A percentile compares a stretch with the other conserved stretches of the same genome.
These are phyloP conservation scores for Hermanozyma aechmeae DNA, from an alignment of 805 yeast genomes.

Conservation along the genomic window DNA sequence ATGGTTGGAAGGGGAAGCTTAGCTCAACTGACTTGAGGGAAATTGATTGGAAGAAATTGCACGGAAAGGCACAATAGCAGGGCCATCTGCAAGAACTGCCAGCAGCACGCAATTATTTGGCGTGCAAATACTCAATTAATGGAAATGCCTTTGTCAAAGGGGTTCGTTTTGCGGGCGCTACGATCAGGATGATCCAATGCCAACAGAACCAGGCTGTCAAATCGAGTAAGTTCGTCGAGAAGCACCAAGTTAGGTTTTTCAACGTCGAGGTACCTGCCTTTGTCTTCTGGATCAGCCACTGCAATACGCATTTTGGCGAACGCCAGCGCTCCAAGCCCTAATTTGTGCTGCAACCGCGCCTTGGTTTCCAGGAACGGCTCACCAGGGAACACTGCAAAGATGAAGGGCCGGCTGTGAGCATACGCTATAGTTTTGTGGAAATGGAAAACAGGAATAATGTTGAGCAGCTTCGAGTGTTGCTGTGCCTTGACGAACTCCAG, in stretches of 20 bases:
- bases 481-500: constrained; percentile 9
- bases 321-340: constrained; percentile 75
- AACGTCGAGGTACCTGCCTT: constrained; percentile 35
- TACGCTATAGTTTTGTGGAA: constrained; percentile 59
- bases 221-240: constrained; percentile 39
- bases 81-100: no score
- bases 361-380: constrained; percentile 60
- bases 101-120: no score
- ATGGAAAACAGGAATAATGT: constrained; percentile 61
- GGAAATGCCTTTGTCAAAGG: constrained; percentile 34
- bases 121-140: constrained; percentile 26
- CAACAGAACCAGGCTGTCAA: constrained; percentile 39
- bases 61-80: no score
- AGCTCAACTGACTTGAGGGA: constrained; percentile 78
- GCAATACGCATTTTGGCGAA: constrained; percentile 70
- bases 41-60: constrained; percentile 5
- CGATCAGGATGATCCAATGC: constrained; percentile 89
- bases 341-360: constrained; percentile 52
- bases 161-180: constrained; percentile 33
- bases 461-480: constrained; percentile 18
- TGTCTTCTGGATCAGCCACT: constrained; percentile 33
- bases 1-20: constrained; percentile 59
- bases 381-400: constrained; percentile 58
- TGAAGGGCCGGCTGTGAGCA: constrained; percentile 79
- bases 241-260: constrained; percentile 47